Conservation (phyloP, 192 early-diverging fungal genomes). For the Paraglomus brasilianum region DNA sequence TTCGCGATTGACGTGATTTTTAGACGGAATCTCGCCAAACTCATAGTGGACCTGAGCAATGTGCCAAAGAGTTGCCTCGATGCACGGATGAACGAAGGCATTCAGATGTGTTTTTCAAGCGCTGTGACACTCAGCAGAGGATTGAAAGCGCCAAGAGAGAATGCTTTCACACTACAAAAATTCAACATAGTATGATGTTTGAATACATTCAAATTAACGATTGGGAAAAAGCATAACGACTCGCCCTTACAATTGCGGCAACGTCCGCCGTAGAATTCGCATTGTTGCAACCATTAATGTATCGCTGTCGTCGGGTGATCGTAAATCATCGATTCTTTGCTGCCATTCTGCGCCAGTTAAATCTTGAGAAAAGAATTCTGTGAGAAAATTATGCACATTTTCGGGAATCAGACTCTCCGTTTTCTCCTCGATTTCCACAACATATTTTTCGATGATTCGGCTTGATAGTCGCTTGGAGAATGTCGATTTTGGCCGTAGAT, state of each 20-base stretch:
- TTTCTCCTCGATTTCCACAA: neutral
- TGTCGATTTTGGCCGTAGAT: constrained; percentile 1
- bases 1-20: constrained; percentile 28
- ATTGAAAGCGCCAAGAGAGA: neutral
- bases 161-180: constrained; percentile 18
- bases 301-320: neutral
- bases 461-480: constrained; percentile 1
- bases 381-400: constrained; percentile 6
- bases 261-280: constrained; percentile 2
- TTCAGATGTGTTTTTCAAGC: neutral
- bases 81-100: constrained; percentile 7
- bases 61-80: neutral
- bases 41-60: neutral
- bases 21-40: constrained; percentile 18
- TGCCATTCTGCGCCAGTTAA: neutral
- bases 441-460: neutral
- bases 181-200: neutral
- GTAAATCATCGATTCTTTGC: neutral
- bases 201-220: too few species aligned
- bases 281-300: neutral
- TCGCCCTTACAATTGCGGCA: constrained; percentile 9
- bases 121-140: neutral
- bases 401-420: neutral
- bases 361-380: constrained; percentile 9
- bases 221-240: too few species aligned